phyloP scores from a whole-genome alignment of 306 rosid genomes.

The Bauhinia variegata region DNA sequence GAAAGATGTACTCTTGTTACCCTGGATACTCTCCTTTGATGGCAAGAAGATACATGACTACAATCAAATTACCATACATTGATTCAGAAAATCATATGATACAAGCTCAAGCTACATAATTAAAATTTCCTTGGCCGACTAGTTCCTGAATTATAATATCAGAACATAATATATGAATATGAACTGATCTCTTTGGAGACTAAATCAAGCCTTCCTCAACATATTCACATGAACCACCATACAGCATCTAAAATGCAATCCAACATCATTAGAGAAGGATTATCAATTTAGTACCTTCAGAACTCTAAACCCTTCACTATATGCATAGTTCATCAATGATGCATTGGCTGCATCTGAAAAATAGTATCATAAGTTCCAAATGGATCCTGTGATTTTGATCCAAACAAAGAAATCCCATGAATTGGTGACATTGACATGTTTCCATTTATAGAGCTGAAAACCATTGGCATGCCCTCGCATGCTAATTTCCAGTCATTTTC shows the following conservation, averaged over 20 bases:
- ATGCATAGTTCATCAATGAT: constrained; percentile 48
- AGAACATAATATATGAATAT: constrained; percentile 44
- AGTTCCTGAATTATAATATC: constrained; percentile 40
- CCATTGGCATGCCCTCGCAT: constrained; percentile 44
- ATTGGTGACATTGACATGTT: constrained; percentile 53
- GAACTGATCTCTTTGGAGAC: constrained; percentile 50
- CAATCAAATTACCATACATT: constrained; percentile 38
- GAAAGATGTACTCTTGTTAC: constrained; percentile 20
- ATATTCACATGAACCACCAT: constrained; percentile 51
- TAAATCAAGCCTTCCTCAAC: constrained; percentile 47
- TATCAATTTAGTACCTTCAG: constrained; percentile 29
- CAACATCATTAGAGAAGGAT: constrained; percentile 42
- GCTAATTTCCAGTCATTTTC: constrained; percentile 54
- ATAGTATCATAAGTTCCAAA: constrained; percentile 52
- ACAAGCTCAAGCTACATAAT: constrained; percentile 41
- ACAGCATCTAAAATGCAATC: constrained; percentile 40
- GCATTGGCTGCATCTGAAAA: constrained; percentile 62
- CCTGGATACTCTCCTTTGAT: neutral
- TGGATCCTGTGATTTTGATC: constrained; percentile 56
- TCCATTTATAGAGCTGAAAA: constrained; percentile 49
- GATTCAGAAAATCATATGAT: constrained; percentile 48
- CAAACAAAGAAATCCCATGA: constrained; percentile 59
- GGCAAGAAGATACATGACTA: constrained; percentile 25
- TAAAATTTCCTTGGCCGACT: constrained; percentile 32
- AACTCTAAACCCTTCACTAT: constrained; percentile 35